A percentile compares a stretch with the other conserved stretches of the same genome.
phyloP scores from a whole-genome alignment of 2,329 filamentous ascomycete species.

The Raffaelea ambrosiae region DNA sequence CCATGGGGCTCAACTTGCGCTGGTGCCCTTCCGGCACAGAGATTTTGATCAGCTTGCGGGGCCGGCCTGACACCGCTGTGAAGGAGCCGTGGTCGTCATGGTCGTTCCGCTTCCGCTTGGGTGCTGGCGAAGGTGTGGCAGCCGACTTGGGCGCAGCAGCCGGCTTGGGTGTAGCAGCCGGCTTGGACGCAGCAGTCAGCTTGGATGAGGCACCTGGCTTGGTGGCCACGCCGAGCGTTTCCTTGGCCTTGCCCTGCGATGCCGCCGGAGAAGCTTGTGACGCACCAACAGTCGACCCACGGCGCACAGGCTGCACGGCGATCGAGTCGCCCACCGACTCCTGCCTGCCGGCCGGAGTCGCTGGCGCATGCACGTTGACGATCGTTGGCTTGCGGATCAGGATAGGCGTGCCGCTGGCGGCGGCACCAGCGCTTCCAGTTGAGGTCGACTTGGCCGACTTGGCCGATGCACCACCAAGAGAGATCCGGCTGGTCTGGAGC shows the following conservation, averaged over 20 bases:
- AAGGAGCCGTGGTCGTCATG: constrained; percentile 8
- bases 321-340: constrained; percentile 15
- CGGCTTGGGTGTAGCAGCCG: too few species aligned
- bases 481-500: constrained; percentile 11
- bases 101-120: constrained; percentile 22
- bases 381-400: constrained; percentile 16
- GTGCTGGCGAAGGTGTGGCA: constrained; percentile 5
- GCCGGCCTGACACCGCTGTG: constrained; percentile 8
- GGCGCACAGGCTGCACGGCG: constrained; percentile 13
- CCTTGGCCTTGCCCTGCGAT: background rate
- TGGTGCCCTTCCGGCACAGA: constrained; percentile 8
- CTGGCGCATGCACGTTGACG: constrained; percentile 3
- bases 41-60: constrained; percentile 19
- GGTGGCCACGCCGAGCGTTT: too few species aligned
- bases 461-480: background rate
- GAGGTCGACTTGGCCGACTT: background rate
- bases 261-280: background rate
- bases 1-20: constrained; percentile 8
- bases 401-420: constrained; percentile 5
- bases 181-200: too few species aligned
- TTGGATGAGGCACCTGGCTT: too few species aligned
- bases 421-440: background rate
- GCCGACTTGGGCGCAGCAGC: background rate
- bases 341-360: constrained; percentile 10
- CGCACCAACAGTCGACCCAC: background rate